Base-by-base conservation (phyloP, 2,329 filamentous ascomycete species). In the Arthrobotrys pseudoclavata region DNA sequence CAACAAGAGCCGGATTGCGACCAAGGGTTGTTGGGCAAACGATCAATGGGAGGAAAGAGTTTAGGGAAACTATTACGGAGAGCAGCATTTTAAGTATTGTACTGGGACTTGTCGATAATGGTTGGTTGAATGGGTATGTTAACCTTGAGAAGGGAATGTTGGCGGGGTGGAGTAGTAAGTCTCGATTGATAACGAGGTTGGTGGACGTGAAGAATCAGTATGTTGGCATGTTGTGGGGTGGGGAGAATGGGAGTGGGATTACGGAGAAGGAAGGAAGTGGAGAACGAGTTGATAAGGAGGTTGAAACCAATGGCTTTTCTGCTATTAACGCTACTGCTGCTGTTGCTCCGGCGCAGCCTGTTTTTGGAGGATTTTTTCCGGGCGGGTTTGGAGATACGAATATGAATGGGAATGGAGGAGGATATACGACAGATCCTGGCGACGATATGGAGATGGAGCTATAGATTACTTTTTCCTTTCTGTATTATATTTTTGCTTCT, bases 131-230 rank as follows among this genome's bases (percentile, higher is more conserved):
- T 45, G 74, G 74, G 29, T 77, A 77, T 37, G 67, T 77, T 5
- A 77, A 71, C 53, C 24, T 77, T 57, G 74, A 77, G 47, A 77
- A 77, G 18, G 74, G 67, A 15, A 62, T 77, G 52, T 31, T 77
- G 20, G 74, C 74, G 7, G 74, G 74, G 31, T 77, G 74, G 74
- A 71, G 67, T 60, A 77, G 74, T 77, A 77, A 77, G 74, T 52
- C 74, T 77, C 61, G 67, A 48, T 42, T 77, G 67, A 53, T 77
- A 47, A 77, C 74, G 24, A 67, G 67, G 52, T 37, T 77, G 61
- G 74, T 61, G 24, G 74, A 77, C 47, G 67, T 77, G 26, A 42
- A 53, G 53, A 77, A 77, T 57, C 74, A 71, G 50, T 77, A 77
- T 42, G 74, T 71, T 47, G 74, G 74, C 1, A 77, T 77, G 74